phyloP scores from a whole-genome alignment of 1,139 yeast species.

The Pichia sorboxylosa region DNA sequence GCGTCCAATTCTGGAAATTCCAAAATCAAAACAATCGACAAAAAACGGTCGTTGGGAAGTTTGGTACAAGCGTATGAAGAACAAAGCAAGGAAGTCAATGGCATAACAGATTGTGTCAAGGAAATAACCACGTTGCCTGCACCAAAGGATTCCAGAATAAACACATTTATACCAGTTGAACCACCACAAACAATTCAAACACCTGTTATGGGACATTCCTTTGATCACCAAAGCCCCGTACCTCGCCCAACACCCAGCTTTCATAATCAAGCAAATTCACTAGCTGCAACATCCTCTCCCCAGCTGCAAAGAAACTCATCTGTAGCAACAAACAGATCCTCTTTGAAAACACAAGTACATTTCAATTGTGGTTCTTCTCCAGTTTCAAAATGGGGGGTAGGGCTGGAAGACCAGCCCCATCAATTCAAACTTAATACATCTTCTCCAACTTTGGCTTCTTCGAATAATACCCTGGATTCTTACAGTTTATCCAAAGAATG shows the following conservation, averaged over 20 bases:
- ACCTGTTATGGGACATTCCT: too few relatives aligned
- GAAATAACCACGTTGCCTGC: too few relatives aligned
- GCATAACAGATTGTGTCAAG: too few relatives aligned
- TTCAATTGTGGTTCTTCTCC: too few relatives aligned
- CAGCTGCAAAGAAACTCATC: background rate
- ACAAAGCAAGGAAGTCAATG: too few relatives aligned
- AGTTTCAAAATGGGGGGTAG: too few relatives aligned
- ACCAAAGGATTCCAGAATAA: background rate
- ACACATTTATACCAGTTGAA: background rate
- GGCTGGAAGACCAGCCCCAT: background rate
- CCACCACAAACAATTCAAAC: background rate
- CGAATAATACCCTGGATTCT: conserved; percentile 1
- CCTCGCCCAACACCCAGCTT: too few relatives aligned
- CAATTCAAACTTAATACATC: background rate
- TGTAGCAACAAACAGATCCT: background rate
- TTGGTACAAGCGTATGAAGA: conserved; percentile 2
- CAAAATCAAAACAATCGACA: conserved; percentile 2
- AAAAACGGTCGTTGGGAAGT: conserved; percentile 8
- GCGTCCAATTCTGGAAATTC: background rate
- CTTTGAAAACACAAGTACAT: background rate
- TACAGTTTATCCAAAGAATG: conserved; percentile 4
- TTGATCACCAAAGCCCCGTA: too few relatives aligned
- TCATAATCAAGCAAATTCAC: background rate
- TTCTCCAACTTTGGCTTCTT: conserved; percentile 1
- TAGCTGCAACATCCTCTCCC: background rate